Percentiles rank a stretch among this genome's conserved stretches.
These are phyloP conservation scores for Phytopythium vexans DNA, from an alignment of 352 stramenopile genomes.

Conservation along the genomic window DNA sequence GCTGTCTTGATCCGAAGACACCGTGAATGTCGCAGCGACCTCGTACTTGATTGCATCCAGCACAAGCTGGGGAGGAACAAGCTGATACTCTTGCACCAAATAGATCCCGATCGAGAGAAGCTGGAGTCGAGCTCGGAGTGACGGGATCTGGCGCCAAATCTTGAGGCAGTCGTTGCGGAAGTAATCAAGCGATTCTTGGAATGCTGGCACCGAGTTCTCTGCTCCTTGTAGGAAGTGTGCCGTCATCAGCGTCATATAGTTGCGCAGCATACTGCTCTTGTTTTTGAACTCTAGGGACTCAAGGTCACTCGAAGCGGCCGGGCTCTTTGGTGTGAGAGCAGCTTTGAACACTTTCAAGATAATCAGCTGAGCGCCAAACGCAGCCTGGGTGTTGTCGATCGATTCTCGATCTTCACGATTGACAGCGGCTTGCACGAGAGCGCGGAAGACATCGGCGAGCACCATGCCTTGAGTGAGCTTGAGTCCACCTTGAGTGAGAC, in stretches of 20 bases:
- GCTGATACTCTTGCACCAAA: conserved; percentile 27
- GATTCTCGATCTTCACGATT: not conserved
- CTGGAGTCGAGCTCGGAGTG: conserved; percentile 44
- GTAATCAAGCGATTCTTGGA: conserved; percentile 63
- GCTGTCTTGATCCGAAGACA: conserved; percentile 9
- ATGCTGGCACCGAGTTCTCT: conserved; percentile 20
- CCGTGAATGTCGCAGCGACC: conserved; percentile 4
- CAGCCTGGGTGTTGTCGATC: conserved; percentile 1
- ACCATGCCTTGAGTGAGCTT: conserved; percentile 36
- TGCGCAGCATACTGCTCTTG: conserved; percentile 17
- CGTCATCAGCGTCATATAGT: conserved; percentile 55
- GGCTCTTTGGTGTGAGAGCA: conserved; percentile 40
- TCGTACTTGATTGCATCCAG: conserved; percentile 43
- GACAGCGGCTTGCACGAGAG: conserved; percentile 48
- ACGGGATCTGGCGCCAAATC: conserved; percentile 43
- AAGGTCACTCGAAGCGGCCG: conserved; percentile 2
- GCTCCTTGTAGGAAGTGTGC: conserved; percentile 50
- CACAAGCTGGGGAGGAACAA: conserved; percentile 32
- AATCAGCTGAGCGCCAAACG: conserved; percentile 59
- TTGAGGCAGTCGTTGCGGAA: conserved; percentile 54
- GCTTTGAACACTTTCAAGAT: conserved; percentile 56
- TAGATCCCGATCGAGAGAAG: conserved; percentile 56
- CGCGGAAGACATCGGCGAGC: conserved; percentile 37
- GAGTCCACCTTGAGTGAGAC: conserved; percentile 21
- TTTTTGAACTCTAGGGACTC: not conserved